These are phyloP conservation scores for Zychaea mexicana DNA, from an alignment of 371 early-diverging fungal genomes.

Conservation along the genomic window DNA sequence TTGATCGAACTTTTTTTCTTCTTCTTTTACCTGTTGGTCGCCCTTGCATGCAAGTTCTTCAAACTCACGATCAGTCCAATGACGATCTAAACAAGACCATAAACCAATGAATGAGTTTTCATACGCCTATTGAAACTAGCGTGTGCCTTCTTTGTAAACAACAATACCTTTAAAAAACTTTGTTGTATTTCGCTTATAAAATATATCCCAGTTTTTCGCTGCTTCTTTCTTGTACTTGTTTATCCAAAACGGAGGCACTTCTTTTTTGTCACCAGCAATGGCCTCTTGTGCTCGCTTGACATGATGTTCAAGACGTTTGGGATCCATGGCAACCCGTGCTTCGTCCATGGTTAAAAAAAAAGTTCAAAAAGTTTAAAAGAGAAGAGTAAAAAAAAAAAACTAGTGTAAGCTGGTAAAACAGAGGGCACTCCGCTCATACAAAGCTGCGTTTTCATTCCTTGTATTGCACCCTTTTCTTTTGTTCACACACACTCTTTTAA, in stretches of 20 bases:
- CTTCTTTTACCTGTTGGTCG: conserved; percentile 19
- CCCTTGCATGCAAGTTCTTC: conserved; percentile 64
- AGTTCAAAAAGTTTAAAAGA: not conserved
- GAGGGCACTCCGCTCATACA: not conserved
- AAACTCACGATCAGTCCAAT: conserved; percentile 97
- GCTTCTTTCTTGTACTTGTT: conserved; percentile 85
- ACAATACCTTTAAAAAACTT: conserved; percentile 86
- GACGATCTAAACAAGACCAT: conserved; percentile 61
- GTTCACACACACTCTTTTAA: not conserved
- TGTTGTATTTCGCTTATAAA: conserved; percentile 91
- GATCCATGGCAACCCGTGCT: conserved; percentile 34
- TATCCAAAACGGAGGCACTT: conserved; percentile 77
- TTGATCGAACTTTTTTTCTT: not conserved
- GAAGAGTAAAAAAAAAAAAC: conserved; percentile 5
- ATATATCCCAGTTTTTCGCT: conserved; percentile 83
- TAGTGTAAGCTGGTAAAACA: no score
- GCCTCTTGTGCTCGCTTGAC: conserved; percentile 61
- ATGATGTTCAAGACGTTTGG: conserved; percentile 46
- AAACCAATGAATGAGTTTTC: not conserved
- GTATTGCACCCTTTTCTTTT: no score
- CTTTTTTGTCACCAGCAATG: conserved; percentile 66
- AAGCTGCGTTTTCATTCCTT: no score
- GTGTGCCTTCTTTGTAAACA: no score
- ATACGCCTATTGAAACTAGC: no score
- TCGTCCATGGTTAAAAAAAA: conserved; percentile 16